A percentile compares a stretch with the other conserved stretches of the same genome.
These are phyloP conservation scores for Hyphodiscus hymeniophilus DNA, from an alignment of 495 filamentous ascomycete genomes.

Conservation along the genomic window DNA sequence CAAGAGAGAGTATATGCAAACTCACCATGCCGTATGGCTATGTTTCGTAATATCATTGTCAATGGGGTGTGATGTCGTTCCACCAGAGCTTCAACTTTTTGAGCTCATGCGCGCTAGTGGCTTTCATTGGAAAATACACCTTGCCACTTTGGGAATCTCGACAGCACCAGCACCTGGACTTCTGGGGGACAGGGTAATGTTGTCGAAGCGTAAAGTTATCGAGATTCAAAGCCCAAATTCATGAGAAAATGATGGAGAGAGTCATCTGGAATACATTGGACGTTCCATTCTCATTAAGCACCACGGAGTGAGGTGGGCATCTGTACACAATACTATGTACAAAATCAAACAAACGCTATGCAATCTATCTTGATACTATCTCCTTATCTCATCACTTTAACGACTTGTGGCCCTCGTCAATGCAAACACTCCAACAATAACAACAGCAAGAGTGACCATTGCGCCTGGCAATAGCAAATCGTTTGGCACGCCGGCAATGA, in stretches of 20 bases:
- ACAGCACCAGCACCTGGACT: too few relatives aligned
- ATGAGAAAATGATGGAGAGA: not conserved
- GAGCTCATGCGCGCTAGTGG: slow-evolving; percentile 5
- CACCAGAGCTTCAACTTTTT: slow-evolving; percentile 10
- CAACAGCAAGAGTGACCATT: slow-evolving; percentile 87
- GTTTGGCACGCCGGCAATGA: slow-evolving; percentile 89
- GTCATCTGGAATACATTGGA: not conserved
- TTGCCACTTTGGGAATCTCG: slow-evolving; percentile 8
- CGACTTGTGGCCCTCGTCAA: slow-evolving; percentile 67
- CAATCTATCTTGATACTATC: slow-evolving; percentile 17
- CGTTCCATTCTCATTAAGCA: not conserved
- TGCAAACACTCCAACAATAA: slow-evolving; percentile 90
- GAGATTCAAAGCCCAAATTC: too few relatives aligned
- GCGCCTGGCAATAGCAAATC: slow-evolving; percentile 90
- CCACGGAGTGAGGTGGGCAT: too few relatives aligned
- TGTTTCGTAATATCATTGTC: slow-evolving; percentile 45
- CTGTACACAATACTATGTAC: slow-evolving; percentile 1
- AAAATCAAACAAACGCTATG: slow-evolving; percentile 12
- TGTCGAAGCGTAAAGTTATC: too few relatives aligned
- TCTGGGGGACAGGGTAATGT: too few relatives aligned
- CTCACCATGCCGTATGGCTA: slow-evolving; percentile 41
- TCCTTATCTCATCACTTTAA: slow-evolving; percentile 30
- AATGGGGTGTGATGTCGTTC: not conserved
- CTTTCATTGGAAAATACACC: slow-evolving; percentile 1
- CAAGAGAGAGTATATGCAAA: not conserved